Percentiles rank a stretch among this genome's conserved stretches.
These are phyloP conservation scores for Zalaria sp. DNA, from an alignment of 2,329 filamentous ascomycete genomes.

Conservation along the genomic window DNA sequence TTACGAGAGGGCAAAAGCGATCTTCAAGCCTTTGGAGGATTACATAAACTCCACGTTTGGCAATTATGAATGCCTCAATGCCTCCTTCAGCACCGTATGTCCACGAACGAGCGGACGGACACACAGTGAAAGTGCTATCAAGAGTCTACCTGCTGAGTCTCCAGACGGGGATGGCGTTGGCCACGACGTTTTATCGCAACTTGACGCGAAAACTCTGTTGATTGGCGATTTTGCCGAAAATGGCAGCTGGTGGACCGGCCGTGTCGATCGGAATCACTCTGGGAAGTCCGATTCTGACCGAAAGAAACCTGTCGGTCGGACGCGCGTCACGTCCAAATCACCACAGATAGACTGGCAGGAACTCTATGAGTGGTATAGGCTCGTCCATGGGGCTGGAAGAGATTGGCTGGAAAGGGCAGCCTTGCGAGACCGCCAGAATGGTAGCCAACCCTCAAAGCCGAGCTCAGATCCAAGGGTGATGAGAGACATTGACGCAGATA, in stretches of 20 bases:
- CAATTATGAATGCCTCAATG: slow-evolving; percentile 59
- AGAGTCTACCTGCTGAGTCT: slow-evolving; percentile 19
- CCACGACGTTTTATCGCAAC: slow-evolving; percentile 37
- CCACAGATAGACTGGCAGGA: slow-evolving; percentile 64
- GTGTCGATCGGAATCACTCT: slow-evolving; percentile 19
- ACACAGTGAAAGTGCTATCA: slow-evolving; percentile 29
- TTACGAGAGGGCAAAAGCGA: slow-evolving; percentile 33
- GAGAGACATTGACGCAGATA: slow-evolving; percentile 35
- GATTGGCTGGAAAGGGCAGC: slow-evolving; percentile 39
- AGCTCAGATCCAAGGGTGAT: slow-evolving; percentile 11
- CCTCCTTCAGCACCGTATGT: slow-evolving; percentile 51
- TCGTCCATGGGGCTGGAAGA: slow-evolving; percentile 52
- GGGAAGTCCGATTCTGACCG: slow-evolving; percentile 16
- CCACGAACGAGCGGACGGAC: slow-evolving; percentile 21
- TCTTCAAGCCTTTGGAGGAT: slow-evolving; percentile 67
- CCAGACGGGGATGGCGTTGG: slow-evolving; percentile 24
- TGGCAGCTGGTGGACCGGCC: slow-evolving; percentile 67
- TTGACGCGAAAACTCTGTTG: slow-evolving; percentile 62
- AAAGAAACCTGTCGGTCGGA: slow-evolving; percentile 2
- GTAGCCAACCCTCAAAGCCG: no score
- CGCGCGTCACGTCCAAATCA: slow-evolving; percentile 36
- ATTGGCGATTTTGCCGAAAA: slow-evolving; percentile 69
- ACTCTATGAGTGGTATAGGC: slow-evolving; percentile 59
- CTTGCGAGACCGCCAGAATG: no score
- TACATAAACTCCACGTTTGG: slow-evolving; percentile 59